phyloP scores from a whole-genome alignment of 768 basidiomycete genomes.

The Trametes coccinea region DNA sequence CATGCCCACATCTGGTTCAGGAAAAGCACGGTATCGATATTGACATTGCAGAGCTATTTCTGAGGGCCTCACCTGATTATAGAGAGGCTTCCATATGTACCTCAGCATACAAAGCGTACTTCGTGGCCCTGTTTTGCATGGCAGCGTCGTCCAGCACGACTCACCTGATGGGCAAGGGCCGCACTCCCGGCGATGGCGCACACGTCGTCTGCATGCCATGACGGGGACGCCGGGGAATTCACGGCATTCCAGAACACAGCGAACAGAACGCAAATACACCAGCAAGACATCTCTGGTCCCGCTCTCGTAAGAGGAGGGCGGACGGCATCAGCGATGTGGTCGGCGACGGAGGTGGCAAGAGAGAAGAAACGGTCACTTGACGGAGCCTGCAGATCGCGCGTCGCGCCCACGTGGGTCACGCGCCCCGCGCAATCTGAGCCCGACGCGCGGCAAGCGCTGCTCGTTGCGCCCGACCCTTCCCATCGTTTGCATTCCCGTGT shows the following conservation, averaged over 20 bases:
- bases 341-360: background rate
- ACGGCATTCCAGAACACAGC: constrained; percentile 10
- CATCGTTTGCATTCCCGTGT: background rate
- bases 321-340: background rate
- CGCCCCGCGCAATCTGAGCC: background rate
- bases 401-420: constrained; percentile 1
- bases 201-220: background rate
- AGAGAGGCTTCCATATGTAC: background rate
- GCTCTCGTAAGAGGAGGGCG: constrained; percentile 4
- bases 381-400: background rate
- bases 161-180: constrained; percentile 11
- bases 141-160: background rate
- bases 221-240: constrained; percentile 3
- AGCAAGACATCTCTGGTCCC: background rate
- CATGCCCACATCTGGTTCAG: too few relatives aligned
- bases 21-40: too few relatives aligned
- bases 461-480: background rate
- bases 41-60: background rate
- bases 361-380: constrained; percentile 5
- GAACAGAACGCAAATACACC: background rate
- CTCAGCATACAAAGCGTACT: background rate
- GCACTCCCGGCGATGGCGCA: constrained; percentile 4
- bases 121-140: background rate
- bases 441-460: background rate
- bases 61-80: background rate